phyloP scores from a whole-genome alignment of 495 filamentous ascomycete species.

The Aspergillus diversus region DNA sequence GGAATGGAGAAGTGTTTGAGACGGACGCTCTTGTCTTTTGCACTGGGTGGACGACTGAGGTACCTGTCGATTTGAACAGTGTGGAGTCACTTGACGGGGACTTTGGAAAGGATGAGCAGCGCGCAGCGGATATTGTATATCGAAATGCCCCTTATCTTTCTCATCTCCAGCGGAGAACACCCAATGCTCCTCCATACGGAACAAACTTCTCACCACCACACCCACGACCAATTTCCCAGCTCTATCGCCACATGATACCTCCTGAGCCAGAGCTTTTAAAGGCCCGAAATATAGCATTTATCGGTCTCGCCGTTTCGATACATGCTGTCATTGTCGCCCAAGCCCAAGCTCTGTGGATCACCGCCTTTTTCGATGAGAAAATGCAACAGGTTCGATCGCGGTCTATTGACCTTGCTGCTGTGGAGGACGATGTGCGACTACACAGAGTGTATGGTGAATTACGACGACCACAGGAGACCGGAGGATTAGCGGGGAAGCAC shows the following conservation, averaged over 20 bases:
- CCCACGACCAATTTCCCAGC: not conserved
- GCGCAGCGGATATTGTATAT: not conserved
- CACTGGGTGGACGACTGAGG: conserved; percentile 58
- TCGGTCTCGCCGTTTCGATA: conserved; percentile 56
- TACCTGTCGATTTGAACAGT: not conserved
- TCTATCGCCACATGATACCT: conserved; percentile 63
- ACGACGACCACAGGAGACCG: conserved; percentile 49
- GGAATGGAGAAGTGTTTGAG: conserved; percentile 49
- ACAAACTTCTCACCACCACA: not conserved
- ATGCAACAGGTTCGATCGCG: conserved; percentile 8
- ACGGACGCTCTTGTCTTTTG: conserved; percentile 61
- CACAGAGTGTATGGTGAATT: conserved; percentile 60
- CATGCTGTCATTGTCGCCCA: conserved; percentile 56
- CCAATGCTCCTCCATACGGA: conserved; percentile 2
- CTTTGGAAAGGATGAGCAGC: not conserved
- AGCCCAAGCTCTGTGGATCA: conserved; percentile 65
- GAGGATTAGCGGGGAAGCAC: conserved; percentile 55
- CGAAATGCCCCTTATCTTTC: not conserved
- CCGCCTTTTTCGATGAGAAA: conserved; percentile 53
- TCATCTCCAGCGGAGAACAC: not conserved
- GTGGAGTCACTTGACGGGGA: not conserved
- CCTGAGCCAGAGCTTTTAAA: conserved; percentile 45
- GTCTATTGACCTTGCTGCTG: not conserved
- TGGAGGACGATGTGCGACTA: conserved; percentile 50
- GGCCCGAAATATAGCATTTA: conserved; percentile 59